Base-by-base conservation (phyloP, 148 eudicot species). In the Rhododendron vialii region DNA sequence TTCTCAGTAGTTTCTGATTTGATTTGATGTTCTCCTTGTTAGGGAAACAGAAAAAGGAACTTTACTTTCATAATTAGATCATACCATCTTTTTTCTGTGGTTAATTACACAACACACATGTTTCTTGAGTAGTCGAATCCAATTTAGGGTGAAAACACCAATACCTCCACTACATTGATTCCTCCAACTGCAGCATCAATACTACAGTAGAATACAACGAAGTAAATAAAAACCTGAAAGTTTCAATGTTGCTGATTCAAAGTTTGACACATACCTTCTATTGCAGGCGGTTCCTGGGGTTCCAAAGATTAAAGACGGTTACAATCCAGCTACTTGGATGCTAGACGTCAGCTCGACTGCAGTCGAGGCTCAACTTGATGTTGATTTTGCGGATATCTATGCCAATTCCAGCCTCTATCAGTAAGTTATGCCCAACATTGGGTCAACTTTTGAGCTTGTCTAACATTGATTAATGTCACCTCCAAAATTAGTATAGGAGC, bases 321-420 rank as follows among this genome's bases (percentile, higher is more conserved):
- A 20, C 45, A 92, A 92, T 89, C 94, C 94, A 41, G 94, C 94
- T 18, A 90, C 94, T 9, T 92, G 94, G 94, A 90, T 92, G 94
- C 90, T 92, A 78, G 94, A 92, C 3, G 80, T 92, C 78, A 90
- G 79, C 63, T 78, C 92, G 65, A 53, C 90, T 47, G 83, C 91
- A 7, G 87, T 88, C 41, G 94, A 92, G 85, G 83, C 87, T 55
- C 89, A 87, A 67, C 90, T 90, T 7, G 84, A 45, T 47, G 87
- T 92, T 24, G 92, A 92, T 85, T 92, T 92, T 84, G 94, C 94
- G n/a, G 90, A 90, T 38, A 87, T 90, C 38, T 92, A 50, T 65
- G 82, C 88, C 43, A 88, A 87, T 69, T 92, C 91, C 63, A 89
- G 79, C 79, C 86, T 87, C 14, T 88, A 92, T 81, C 59, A 81